Percentiles rank a stretch among this genome's conserved stretches.
phyloP scores from a whole-genome alignment of 805 yeast genomes.

The Alloascoidea africana region DNA sequence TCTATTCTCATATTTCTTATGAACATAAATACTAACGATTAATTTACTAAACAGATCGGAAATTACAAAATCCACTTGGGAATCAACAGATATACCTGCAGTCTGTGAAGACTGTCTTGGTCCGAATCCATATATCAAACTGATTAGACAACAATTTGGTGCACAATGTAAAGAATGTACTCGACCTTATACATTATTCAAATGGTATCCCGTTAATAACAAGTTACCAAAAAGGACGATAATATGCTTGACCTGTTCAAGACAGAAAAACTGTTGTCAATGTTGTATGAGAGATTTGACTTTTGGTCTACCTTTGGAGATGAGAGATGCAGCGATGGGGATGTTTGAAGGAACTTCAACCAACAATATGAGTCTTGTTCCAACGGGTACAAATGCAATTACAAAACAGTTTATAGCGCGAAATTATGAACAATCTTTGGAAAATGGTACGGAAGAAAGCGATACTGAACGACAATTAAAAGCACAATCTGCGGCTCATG shows the following conservation, averaged over 20 bases:
- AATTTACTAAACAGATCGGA: conserved; percentile 15
- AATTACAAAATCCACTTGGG: conserved; percentile 17
- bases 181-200: conserved; percentile 66
- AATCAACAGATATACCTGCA: conserved; percentile 33
- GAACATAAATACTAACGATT: too few relatives aligned
- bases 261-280: conserved; percentile 75
- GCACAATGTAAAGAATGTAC: conserved; percentile 80
- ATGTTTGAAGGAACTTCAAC: conserved; percentile 45
- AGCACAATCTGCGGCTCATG: conserved; percentile 28
- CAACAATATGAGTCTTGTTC: conserved; percentile 15
- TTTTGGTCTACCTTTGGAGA: conserved; percentile 63
- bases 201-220: conserved; percentile 45
- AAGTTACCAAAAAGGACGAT: conserved; percentile 41
- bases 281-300: conserved; percentile 71
- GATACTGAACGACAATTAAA: conserved; percentile 13
- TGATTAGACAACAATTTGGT: conserved; percentile 58
- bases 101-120: conserved; percentile 71
- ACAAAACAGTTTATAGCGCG: conserved; percentile 42
- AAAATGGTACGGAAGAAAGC: conserved; percentile 12
- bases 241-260: conserved; percentile 70
- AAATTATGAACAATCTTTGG: conserved; percentile 22
- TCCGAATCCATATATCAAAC: conserved; percentile 41
- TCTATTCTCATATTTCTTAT: conserved; percentile 3
- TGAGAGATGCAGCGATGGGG: conserved; percentile 69
- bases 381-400: conserved; percentile 34